phyloP scores from a whole-genome alignment of 2,329 filamentous ascomycete genomes.

The Penicillium oxalicum region DNA sequence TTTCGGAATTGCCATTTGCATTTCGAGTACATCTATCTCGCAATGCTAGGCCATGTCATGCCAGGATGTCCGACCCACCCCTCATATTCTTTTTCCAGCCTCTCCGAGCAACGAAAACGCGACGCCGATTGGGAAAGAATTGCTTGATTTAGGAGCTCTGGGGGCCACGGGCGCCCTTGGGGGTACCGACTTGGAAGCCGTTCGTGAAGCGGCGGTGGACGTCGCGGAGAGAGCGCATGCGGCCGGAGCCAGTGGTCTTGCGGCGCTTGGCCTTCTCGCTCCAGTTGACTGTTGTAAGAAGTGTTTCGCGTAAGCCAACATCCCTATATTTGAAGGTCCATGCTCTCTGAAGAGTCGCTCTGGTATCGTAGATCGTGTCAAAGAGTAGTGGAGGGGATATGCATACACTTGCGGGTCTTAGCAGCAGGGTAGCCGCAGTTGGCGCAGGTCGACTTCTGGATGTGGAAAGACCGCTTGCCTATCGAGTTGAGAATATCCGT shows the following conservation, averaged over 20 bases:
- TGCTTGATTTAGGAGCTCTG: conserved; percentile 38
- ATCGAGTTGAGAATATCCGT: conserved; percentile 23
- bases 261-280: conserved; percentile 99
- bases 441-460: conserved; percentile 98
- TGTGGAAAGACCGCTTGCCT: conserved; percentile 96
- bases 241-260: conserved; percentile 97
- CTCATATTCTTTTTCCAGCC: conserved; percentile 28
- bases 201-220: conserved; percentile 94
- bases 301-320: conserved; percentile 25
- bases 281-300: conserved; percentile 77
- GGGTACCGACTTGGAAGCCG: conserved; percentile 86
- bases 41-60: conserved; percentile 35
- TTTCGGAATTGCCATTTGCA: conserved; percentile 29
- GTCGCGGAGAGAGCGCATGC: conserved; percentile 90
- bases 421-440: conserved; percentile 95
- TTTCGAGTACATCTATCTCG: conserved; percentile 29
- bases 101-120: conserved; percentile 34
- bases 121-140: conserved; percentile 28
- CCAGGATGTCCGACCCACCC: conserved; percentile 27
- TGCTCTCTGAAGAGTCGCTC: conserved; percentile 2
- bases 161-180: conserved; percentile 74
- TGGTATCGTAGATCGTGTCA: conserved; percentile 4
- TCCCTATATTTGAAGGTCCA: conserved; percentile 5
- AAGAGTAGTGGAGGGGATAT: conserved; percentile 14
- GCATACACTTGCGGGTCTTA: conserved; percentile 97